Conservation (phyloP, 2,329 filamentous ascomycete species). For the Neoarthrinium moseri region DNA sequence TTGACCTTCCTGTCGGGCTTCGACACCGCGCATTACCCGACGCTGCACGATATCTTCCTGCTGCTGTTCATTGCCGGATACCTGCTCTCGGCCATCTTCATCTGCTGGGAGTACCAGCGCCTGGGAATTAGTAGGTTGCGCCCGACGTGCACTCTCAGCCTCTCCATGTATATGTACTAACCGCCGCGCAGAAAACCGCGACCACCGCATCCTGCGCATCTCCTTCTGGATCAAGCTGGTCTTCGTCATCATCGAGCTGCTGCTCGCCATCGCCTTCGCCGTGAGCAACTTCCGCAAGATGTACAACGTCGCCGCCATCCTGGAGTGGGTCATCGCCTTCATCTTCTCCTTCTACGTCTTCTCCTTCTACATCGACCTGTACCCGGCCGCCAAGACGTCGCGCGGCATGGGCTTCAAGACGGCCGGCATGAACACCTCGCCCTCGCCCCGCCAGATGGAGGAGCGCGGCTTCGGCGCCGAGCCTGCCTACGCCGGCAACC, state of each 20-base stretch:
- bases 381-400: conserved; percentile 67
- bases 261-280: conserved; percentile 72
- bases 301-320: conserved; percentile 68
- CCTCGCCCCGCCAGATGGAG: conserved; percentile 19
- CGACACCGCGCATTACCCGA: conserved; percentile 69
- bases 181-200: conserved; percentile 58
- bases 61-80: conserved; percentile 84
- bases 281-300: conserved; percentile 46
- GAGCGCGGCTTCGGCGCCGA: conserved; percentile 21
- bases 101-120: conserved; percentile 87
- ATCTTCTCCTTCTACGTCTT: conserved; percentile 87
- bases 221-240: conserved; percentile 86
- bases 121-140: conserved; percentile 68
- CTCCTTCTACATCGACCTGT: conserved; percentile 83
- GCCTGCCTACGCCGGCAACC: conserved; percentile 11
- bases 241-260: conserved; percentile 80
- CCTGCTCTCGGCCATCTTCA: conserved; percentile 79
- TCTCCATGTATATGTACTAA: background rate
- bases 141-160: too few species aligned
- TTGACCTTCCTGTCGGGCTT: conserved; percentile 84
- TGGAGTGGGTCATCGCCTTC: conserved; percentile 79
- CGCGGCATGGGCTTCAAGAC: conserved; percentile 17
- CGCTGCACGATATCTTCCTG: conserved; percentile 74
- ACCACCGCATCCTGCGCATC: conserved; percentile 68
- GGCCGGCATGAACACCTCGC: conserved; percentile 18